Evolutionary conservation across 768 basidiomycete genomes (phyloP), one percentile per base, ranked within the genome.

Genomic region (Russula abietina): DNA sequence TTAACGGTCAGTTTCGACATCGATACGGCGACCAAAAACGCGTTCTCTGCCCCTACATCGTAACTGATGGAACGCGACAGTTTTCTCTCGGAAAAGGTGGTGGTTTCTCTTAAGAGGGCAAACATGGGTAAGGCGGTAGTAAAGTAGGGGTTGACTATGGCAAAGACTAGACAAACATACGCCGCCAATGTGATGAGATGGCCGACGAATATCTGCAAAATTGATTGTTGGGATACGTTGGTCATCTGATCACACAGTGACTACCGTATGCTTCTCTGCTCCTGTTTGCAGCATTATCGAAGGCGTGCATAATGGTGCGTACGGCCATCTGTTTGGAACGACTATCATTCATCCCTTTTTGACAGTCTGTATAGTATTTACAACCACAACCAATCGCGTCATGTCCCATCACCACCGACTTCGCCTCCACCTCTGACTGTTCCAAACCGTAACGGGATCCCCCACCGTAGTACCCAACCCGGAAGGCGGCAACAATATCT

Each of bases 401-500:
- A 17, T 28, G 17, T 17, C 49, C 8, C 16, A 28, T 7, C 49
- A 6, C 7, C 26, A 30, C 26, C 49, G 3, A 45, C 7, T 11
- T 22, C 41, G 1, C 14, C 36, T 38, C 12, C 36, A 0, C 4
- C 12, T 16, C 5, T 38, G 12, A 38, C 38, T 38, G 16, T 16
- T 4, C 38, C 38, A 12, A 38, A 12, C 36, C 12, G 4, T 3
- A 33, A 12, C 10, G n/a, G 26, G 24, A 16, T 45, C 43, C 43
- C 8, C 43, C 19, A 19, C 43, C 4, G 3, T 9, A n/a, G 43
- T 10, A 11, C 19, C 43, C 43, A 45, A 45, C n/a, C 43, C 38
- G 2, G 61, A 57, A 64, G 81, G 81, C 2, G 86, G 83, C 0
- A 83, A 84, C 43, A 87, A 92, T 54, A 82, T 90, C 16, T 92